phyloP scores from a whole-genome alignment of 495 filamentous ascomycete genomes.

The Neurospora sp. region DNA sequence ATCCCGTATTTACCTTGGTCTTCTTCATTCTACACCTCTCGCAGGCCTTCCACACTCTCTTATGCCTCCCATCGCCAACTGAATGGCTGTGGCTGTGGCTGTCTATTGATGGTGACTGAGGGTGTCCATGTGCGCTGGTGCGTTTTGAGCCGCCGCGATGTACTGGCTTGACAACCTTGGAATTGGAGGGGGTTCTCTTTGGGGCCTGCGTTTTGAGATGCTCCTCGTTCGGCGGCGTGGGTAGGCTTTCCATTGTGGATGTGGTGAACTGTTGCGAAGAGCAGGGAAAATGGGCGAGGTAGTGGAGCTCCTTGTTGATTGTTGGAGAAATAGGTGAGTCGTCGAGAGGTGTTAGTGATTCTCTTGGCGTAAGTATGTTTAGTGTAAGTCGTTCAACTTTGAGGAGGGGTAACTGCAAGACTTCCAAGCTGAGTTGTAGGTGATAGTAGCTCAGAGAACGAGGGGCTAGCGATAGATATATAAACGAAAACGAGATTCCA shows the following conservation, averaged over 20 bases:
- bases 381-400: background rate
- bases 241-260: conserved; percentile 35
- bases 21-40: conserved; percentile 65
- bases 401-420: background rate
- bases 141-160: conserved; percentile 19
- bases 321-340: background rate
- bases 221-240: conserved; percentile 39
- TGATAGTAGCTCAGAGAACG: background rate
- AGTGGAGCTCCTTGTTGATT: background rate
- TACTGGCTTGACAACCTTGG: conserved; percentile 22
- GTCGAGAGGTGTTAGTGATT: conserved; percentile 7
- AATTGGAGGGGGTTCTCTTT: conserved; percentile 14
- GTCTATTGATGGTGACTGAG: conserved; percentile 18
- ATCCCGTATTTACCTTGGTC: conserved; percentile 43
- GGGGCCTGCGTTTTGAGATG: conserved; percentile 18
- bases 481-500: conserved; percentile 2
- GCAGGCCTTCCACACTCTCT: conserved; percentile 62
- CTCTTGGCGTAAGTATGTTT: background rate
- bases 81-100: conserved; percentile 20
- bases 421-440: conserved; percentile 4
- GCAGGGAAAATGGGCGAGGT: background rate
- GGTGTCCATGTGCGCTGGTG: conserved; percentile 20
- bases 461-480: conserved; percentile 6
- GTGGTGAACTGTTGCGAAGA: background rate
- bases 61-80: conserved; percentile 39